phyloP scores from a whole-genome alignment of 2,329 filamentous ascomycete species.

The Juglanconis sp. region DNA sequence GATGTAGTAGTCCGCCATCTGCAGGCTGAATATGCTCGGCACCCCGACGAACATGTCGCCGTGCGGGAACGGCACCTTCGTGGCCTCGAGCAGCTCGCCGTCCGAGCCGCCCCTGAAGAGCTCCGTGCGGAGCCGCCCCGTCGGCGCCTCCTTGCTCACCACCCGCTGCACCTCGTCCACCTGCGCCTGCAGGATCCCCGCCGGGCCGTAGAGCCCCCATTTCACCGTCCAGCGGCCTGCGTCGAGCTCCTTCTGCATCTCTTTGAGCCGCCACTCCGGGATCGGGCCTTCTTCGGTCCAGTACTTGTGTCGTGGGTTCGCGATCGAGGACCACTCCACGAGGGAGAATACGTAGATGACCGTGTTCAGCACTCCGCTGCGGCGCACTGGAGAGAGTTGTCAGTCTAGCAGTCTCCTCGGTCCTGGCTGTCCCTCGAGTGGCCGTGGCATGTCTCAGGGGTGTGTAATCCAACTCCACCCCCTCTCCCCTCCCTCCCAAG shows the following conservation, averaged over 20 bases:
- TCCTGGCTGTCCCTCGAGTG: too few relatives aligned
- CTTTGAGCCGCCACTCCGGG: constrained; percentile 41
- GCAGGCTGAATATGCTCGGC: constrained; percentile 34
- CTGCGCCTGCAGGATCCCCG: constrained; percentile 40
- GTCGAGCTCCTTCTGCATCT: constrained; percentile 39
- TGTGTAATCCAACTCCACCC: too few relatives aligned
- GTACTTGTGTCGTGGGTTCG: constrained; percentile 39
- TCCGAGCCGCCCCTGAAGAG: constrained; percentile 34
- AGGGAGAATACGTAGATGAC: constrained; percentile 44
- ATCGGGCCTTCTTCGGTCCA: constrained; percentile 42
- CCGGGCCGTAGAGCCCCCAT: constrained; percentile 42
- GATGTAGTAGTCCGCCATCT: constrained; percentile 35
- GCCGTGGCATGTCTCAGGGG: too few relatives aligned
- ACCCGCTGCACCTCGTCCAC: constrained; percentile 38
- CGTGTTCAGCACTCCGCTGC: constrained; percentile 39
- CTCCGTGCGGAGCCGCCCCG: constrained; percentile 33
- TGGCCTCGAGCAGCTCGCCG: constrained; percentile 36
- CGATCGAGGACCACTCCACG: constrained; percentile 43
- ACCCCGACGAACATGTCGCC: constrained; percentile 34
- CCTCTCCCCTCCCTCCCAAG: too few relatives aligned
- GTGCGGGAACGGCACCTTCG: constrained; percentile 28
- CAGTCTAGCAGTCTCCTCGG: too few relatives aligned
- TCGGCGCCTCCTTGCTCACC: constrained; percentile 32
- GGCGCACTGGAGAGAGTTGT: constrained; percentile 26
- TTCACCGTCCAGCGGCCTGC: constrained; percentile 43